A percentile compares a stretch with the other conserved stretches of the same genome.
phyloP scores from a whole-genome alignment of 108 stramenopile species.

The Cyclostephanos invisitatus region DNA sequence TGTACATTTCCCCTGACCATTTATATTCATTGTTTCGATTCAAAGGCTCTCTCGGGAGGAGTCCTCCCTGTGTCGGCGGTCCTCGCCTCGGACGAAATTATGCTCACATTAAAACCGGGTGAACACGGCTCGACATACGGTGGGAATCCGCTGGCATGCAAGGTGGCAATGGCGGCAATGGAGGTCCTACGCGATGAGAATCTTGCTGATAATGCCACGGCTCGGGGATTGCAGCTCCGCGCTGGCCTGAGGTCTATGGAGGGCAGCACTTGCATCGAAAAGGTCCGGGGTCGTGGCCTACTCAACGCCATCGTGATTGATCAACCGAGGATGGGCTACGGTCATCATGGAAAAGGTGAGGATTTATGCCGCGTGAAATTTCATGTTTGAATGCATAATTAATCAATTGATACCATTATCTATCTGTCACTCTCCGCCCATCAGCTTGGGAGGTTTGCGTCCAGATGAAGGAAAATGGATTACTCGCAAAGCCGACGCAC shows the following conservation, averaged over 20 bases:
- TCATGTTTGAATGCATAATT: not conserved
- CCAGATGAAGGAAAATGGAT: slow-evolving; percentile 87
- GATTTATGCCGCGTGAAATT: not conserved
- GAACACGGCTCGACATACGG: slow-evolving; percentile 99
- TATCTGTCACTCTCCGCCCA: not conserved
- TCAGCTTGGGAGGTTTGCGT: slow-evolving; percentile 92
- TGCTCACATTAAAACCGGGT: slow-evolving; percentile 96
- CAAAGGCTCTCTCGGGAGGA: slow-evolving; percentile 93
- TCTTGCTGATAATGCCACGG: slow-evolving; percentile 80
- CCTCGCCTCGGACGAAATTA: slow-evolving; percentile 93
- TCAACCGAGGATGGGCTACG: slow-evolving; percentile 84
- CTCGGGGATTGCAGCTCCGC: slow-evolving; percentile 90
- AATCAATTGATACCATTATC: not conserved
- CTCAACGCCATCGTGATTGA: slow-evolving; percentile 97
- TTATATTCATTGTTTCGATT: not conserved
- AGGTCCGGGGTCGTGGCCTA: slow-evolving; percentile 93
- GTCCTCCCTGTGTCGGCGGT: slow-evolving; percentile 97
- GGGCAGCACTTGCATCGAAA: slow-evolving; percentile 65
- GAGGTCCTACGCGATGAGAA: slow-evolving; percentile 95
- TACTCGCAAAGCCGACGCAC: slow-evolving; percentile 99
- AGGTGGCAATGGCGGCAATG: slow-evolving; percentile 95
- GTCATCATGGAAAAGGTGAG: slow-evolving; percentile 71
- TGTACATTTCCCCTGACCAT: slow-evolving; percentile 3
- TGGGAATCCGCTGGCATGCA: slow-evolving; percentile 98
- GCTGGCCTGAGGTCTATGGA: slow-evolving; percentile 68